Percentiles rank a stretch among this genome's conserved stretches.
phyloP scores from a whole-genome alignment of 2,329 filamentous ascomycete species.

The Parafenestella ontariensis region DNA sequence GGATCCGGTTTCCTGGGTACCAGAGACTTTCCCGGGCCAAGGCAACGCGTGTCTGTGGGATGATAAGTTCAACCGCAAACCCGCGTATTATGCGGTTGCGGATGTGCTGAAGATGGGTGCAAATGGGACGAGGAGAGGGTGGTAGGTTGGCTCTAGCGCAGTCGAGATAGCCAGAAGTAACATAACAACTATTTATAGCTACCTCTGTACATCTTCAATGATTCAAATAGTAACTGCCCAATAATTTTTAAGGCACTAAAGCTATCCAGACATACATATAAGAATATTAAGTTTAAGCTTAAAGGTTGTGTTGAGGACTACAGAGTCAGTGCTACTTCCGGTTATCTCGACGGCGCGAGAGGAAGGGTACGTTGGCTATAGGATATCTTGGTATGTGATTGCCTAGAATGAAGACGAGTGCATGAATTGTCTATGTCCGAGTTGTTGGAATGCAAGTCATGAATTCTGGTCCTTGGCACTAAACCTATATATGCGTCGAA shows the following conservation, averaged over 20 bases:
- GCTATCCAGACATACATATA: too few species aligned
- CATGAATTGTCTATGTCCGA: neutral
- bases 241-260: too few species aligned
- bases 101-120: slow-evolving; percentile 29
- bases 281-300: too few species aligned
- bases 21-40: slow-evolving; percentile 44
- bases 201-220: too few species aligned
- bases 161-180: too few species aligned
- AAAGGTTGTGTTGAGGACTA: too few species aligned
- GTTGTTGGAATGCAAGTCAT: neutral
- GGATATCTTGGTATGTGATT: neutral
- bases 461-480: neutral
- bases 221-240: too few species aligned
- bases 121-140: slow-evolving; percentile 1
- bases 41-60: slow-evolving; percentile 45
- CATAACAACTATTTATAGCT: too few species aligned
- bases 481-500: too few species aligned
- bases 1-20: slow-evolving; percentile 51
- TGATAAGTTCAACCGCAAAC: slow-evolving; percentile 38
- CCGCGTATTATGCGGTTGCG: slow-evolving; percentile 45
- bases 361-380: neutral
- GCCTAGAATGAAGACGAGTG: neutral
- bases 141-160: too few species aligned
- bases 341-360: too few species aligned
- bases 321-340: too few species aligned